Percentiles rank a stretch among this genome's conserved stretches.
These are phyloP conservation scores for Papilionanthe hybrid DNA, from an alignment of 116 monocot species.

Conservation along the genomic window DNA sequence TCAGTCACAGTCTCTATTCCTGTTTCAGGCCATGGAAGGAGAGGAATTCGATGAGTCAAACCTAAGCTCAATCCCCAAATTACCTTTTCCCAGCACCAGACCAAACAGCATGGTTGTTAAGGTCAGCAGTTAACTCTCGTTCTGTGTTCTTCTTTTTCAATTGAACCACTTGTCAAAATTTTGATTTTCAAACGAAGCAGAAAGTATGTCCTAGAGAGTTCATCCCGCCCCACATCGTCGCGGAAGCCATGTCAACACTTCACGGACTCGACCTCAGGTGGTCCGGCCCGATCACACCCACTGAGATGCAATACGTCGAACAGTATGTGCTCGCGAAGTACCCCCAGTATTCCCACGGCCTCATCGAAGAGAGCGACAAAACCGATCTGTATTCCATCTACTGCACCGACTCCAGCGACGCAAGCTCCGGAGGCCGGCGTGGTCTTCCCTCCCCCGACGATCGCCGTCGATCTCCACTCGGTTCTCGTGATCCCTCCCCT, in stretches of 20 bases:
- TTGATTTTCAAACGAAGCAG: constrained; percentile 10
- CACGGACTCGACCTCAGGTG: constrained; percentile 55
- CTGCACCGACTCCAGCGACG: not conserved
- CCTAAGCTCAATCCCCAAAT: constrained; percentile 13
- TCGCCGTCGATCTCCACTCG: constrained; percentile 22
- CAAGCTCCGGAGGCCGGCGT: not conserved
- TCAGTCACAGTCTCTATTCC: not conserved
- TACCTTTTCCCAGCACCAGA: constrained; percentile 23
- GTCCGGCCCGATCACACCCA: constrained; percentile 64
- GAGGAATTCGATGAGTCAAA: constrained; percentile 11
- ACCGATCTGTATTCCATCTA: constrained; percentile 38
- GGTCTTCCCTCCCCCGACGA: not conserved
- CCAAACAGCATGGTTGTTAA: constrained; percentile 61
- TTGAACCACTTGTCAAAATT: not conserved
- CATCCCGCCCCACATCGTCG: constrained; percentile 58
- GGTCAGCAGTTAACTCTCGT: constrained; percentile 9
- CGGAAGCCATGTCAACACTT: constrained; percentile 54
- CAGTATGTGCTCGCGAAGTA: constrained; percentile 59
- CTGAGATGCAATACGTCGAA: constrained; percentile 52
- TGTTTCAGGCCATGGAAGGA: constrained; percentile 15
- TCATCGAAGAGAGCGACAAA: constrained; percentile 53
- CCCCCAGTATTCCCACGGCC: constrained; percentile 65
- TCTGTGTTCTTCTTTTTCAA: not conserved
- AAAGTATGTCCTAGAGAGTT: constrained; percentile 41
- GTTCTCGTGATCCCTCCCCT: constrained; percentile 1